phyloP scores from a whole-genome alignment of 23 red algal species.

The Agarophyton chilense region DNA sequence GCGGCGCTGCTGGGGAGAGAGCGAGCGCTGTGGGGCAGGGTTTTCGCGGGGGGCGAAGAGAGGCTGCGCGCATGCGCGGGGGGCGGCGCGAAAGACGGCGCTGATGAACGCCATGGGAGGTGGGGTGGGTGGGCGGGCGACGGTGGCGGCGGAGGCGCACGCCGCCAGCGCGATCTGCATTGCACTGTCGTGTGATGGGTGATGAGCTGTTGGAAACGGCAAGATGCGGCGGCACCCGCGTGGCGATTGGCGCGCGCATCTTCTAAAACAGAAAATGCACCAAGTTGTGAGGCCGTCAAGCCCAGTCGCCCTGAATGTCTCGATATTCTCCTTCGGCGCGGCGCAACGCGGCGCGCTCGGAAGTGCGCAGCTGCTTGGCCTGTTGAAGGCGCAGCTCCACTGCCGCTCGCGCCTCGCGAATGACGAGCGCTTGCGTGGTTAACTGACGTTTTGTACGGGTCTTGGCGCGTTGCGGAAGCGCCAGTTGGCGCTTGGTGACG shows the following conservation, averaged over 20 bases:
- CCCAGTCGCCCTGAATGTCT: conserved; percentile 68
- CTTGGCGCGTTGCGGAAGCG: conserved; percentile 17
- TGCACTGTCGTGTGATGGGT: too few species aligned
- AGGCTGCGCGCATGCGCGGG: background rate
- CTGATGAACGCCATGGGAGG: background rate
- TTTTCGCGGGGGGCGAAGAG: background rate
- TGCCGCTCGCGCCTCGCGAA: conserved; percentile 20
- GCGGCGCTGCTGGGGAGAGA: background rate
- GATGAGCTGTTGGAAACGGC: too few species aligned
- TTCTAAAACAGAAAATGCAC: background rate
- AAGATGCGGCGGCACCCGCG: background rate
- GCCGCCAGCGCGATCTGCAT: too few species aligned
- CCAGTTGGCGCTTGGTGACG: conserved; percentile 34
- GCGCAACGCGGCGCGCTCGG: conserved; percentile 20
- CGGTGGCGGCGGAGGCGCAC: background rate
- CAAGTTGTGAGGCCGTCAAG: too few species aligned
- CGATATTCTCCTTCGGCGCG: conserved; percentile 30
- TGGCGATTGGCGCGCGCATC: conserved; percentile 1
- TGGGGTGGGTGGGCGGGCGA: background rate
- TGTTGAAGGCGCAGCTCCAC: conserved; percentile 14
- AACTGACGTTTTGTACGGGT: conserved; percentile 10
- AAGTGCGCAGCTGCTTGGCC: background rate
- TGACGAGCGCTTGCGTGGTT: conserved; percentile 1
- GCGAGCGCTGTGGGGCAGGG: background rate
- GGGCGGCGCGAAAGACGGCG: background rate